These are phyloP conservation scores for Wallacemonas sp. DNA, from an alignment of 208 protist species.

Conservation along the genomic window DNA sequence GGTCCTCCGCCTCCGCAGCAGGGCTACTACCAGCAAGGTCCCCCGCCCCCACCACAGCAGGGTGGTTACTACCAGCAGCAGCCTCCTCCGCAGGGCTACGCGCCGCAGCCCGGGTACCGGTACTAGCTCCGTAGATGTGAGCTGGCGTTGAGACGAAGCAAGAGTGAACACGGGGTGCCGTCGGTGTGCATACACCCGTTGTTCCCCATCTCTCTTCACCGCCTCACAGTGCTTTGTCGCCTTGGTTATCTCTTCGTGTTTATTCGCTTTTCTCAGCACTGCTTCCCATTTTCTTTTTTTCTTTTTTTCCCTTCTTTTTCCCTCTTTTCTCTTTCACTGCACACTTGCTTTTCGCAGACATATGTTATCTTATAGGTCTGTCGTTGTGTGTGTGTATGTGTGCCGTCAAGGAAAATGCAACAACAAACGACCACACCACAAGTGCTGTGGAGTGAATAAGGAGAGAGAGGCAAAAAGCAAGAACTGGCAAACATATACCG, in stretches of 20 bases:
- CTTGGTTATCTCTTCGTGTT: not conserved
- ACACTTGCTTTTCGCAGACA: not conserved
- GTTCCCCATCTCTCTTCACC: not conserved
- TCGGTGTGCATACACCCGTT: too few species aligned
- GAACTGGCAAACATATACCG: too few species aligned
- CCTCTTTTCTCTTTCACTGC: conserved; percentile 6
- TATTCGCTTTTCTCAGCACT: not conserved
- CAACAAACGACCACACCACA: too few species aligned
- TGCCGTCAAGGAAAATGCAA: too few species aligned
- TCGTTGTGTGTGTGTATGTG: conserved; percentile 7
- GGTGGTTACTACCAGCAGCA: not conserved
- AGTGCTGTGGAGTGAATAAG: too few species aligned
- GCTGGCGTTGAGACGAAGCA: too few species aligned
- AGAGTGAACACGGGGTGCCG: too few species aligned
- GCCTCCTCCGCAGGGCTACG: conserved; percentile 1
- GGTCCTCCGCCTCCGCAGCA: not conserved
- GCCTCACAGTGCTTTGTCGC: not conserved
- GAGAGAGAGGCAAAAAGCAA: too few species aligned
- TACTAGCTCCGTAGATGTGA: conserved; percentile 4
- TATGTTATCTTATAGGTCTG: conserved; percentile 1
- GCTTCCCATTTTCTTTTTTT: conserved; percentile 3
- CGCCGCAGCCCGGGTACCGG: conserved; percentile 9
- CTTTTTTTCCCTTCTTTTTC: conserved; percentile 2
- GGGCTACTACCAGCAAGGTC: not conserved
- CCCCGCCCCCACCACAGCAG: not conserved